Evolutionary conservation across 352 stramenopile species (phyloP), one percentile per base, ranked within the genome.

Genomic region (Phytophthora tentaculata): DNA sequence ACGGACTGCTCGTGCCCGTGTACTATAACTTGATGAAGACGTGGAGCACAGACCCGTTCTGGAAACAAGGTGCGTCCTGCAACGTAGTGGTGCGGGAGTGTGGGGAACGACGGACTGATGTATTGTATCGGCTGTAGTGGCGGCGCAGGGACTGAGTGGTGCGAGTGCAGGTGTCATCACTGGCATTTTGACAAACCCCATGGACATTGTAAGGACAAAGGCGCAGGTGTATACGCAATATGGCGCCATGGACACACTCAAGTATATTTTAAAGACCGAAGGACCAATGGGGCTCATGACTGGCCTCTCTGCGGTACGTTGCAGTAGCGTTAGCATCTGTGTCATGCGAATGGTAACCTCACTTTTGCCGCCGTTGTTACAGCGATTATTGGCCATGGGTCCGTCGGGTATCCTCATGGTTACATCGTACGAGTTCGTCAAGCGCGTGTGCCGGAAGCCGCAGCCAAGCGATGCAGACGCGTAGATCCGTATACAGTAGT

Each of bases 341-440:
- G 56, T 16, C 57, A 61, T 52, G 22, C 13, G 51, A 7, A 45
- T 64, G 41, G 28, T 56, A 32, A 17, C 8, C 1, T 39, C 55
- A 1, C 32, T 66, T 19, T 54, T 61, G 28, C 43, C 56, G 23
- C 54, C 37, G 39, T 28, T 39, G 12, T 22, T 57, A 1, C 51
- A 96, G 88, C 86, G 88, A 8, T 68, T 97, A 45, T 73, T 95
- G 43, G 80, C 87, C 3, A 94, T 94, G 76, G 88, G 84, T 1
- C 90, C 90, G 35, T 96, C 88, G 1, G 90, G 90, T 20, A 78
- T 96, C 48, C 77, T 97, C 29, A 80, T 97, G 67, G 86, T 97
- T 53, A 88, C 90, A 14, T 93, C 90, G 22, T 97, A 97, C 73
- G 90, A 97, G 74, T 92, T 96, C 51, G 86, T 97, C 54, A 97